phyloP scores from a whole-genome alignment of 2,329 filamentous ascomycete genomes.

The Ascochyta fabae region DNA sequence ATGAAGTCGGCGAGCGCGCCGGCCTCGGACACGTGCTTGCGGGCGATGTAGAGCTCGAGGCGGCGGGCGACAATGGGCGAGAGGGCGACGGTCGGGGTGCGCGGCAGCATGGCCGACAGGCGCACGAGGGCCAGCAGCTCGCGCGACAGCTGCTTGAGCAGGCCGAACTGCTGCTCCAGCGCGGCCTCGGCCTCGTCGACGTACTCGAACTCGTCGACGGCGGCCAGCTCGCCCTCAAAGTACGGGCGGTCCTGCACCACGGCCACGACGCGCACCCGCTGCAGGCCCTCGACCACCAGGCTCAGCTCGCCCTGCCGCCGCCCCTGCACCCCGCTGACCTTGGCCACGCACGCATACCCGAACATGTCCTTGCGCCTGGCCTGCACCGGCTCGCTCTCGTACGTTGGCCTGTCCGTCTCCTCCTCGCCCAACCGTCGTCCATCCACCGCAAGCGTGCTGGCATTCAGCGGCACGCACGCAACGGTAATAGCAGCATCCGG shows the following conservation, averaged over 20 bases:
- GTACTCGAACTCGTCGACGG: conserved; percentile 76
- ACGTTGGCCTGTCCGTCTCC: conserved; percentile 58
- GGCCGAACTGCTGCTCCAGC: conserved; percentile 74
- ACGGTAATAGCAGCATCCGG: conserved; percentile 75
- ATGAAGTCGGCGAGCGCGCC: conserved; percentile 93
- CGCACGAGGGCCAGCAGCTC: conserved; percentile 86
- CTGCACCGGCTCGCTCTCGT: conserved; percentile 59
- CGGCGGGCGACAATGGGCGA: conserved; percentile 86
- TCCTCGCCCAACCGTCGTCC: conserved; percentile 80
- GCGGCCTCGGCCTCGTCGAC: conserved; percentile 53
- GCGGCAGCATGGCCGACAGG: conserved; percentile 81
- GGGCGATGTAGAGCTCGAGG: conserved; percentile 84
- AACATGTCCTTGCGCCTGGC: conserved; percentile 70
- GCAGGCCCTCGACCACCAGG: conserved; percentile 83
- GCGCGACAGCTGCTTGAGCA: conserved; percentile 82
- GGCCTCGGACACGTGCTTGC: conserved; percentile 81
- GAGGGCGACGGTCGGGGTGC: conserved; percentile 69
- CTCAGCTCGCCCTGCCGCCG: conserved; percentile 67
- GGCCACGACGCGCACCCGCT: conserved; percentile 76
- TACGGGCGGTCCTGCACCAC: conserved; percentile 80
- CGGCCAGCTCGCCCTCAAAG: conserved; percentile 80
- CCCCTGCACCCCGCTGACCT: conserved; percentile 58
- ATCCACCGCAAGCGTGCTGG: conserved; percentile 71
- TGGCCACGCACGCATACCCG: conserved; percentile 75
- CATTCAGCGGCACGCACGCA: conserved; percentile 85